Conservation (phyloP, 1,139 yeast genomes). For the Diutina siamensis region DNA sequence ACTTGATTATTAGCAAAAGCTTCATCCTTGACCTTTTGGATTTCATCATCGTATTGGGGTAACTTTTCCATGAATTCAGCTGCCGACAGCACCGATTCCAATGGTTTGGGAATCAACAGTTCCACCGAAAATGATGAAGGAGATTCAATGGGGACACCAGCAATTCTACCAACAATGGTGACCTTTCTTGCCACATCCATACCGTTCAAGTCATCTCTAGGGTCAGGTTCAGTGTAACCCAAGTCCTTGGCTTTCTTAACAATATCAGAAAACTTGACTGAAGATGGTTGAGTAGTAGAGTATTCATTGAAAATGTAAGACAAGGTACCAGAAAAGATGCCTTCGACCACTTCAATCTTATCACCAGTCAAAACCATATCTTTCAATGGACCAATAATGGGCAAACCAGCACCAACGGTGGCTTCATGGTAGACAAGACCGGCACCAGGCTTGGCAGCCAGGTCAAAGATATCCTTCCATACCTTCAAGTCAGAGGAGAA, state of each 20-base stretch:
- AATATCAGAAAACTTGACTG: conserved; percentile 72
- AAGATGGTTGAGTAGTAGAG: conserved; percentile 52
- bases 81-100: conserved; percentile 63
- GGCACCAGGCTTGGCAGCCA: conserved; percentile 39
- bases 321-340: conserved; percentile 90
- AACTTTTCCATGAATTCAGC: conserved; percentile 71
- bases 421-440: conserved; percentile 95
- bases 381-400: conserved; percentile 77
- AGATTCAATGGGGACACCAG: conserved; percentile 79
- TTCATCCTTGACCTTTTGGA: conserved; percentile 64
- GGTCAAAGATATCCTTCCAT: conserved; percentile 67
- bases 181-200: conserved; percentile 97
- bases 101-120: conserved; percentile 77
- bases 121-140: conserved; percentile 95
- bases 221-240: conserved; percentile 98
- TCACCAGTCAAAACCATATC: conserved; percentile 90
- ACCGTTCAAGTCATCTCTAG: conserved; percentile 96
- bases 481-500: conserved; percentile 68
- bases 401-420: conserved; percentile 98
- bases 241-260: conserved; percentile 78
- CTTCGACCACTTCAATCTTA: conserved; percentile 81
- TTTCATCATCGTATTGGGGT: conserved; percentile 72
- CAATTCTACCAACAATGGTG: conserved; percentile 84
- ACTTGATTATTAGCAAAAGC: conserved; percentile 83
- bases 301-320: conserved; percentile 94